Conservation (phyloP, 345 rosid genomes). For the Dipteronia sinensis region DNA sequence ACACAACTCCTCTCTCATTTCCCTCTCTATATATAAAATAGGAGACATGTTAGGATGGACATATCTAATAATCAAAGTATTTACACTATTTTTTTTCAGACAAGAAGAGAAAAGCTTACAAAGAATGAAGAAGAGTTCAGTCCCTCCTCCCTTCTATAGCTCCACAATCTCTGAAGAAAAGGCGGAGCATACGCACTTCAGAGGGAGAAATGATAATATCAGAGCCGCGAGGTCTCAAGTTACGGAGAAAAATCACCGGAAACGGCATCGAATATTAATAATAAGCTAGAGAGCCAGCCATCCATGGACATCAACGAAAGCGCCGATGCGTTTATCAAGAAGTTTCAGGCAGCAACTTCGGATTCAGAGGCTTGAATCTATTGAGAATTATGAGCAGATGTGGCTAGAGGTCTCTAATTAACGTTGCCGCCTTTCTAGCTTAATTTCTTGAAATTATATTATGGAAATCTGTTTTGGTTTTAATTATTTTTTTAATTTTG, state of each 20-base stretch:
- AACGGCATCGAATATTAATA: neutral
- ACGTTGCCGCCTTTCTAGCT: neutral
- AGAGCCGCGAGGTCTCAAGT: neutral
- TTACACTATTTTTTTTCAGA: neutral
- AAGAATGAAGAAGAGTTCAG: constrained; percentile 32
- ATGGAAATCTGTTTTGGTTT: neutral
- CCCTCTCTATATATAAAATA: neutral
- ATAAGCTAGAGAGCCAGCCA: constrained; percentile 50
- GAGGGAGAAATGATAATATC: constrained; percentile 7
- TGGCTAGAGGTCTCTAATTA: constrained; percentile 47
- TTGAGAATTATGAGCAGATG: constrained; percentile 64
- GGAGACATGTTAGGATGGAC: neutral
- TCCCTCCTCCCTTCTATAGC: constrained; percentile 17
- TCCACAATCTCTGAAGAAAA: constrained; percentile 19
- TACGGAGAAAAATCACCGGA: neutral
- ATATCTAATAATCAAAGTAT: neutral
- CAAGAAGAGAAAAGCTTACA: neutral
- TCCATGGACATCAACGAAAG: constrained; percentile 68
- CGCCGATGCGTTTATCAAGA: constrained; percentile 77
- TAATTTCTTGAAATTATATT: neutral
- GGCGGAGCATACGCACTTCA: constrained; percentile 5
- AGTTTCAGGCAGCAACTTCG: constrained; percentile 62
- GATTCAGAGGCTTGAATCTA: constrained; percentile 78
- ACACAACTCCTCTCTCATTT: neutral
- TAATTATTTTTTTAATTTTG: neutral